Evolutionary conservation across 1,284 basidiomycete genomes (phyloP), one percentile per base, ranked within the genome.

Genomic region (Boletus austroedulis): DNA sequence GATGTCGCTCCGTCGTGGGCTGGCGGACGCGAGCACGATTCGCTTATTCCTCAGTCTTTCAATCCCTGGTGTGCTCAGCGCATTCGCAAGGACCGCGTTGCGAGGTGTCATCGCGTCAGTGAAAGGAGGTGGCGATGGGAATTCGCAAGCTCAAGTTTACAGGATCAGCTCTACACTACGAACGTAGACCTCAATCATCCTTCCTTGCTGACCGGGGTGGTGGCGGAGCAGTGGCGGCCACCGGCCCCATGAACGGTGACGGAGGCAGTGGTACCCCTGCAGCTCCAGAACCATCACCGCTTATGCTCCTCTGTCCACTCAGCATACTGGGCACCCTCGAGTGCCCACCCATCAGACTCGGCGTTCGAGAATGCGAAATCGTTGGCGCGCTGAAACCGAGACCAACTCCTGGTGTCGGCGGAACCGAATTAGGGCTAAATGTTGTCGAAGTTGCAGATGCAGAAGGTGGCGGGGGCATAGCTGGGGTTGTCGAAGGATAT

Each of bases 1-100:
- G 62, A 98, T 92, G 61, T 95, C 92, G 70, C 85, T 87, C 63
- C 96, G 80, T 58, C 95, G 80, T 1, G 94, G 90, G 64, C 91
- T 94, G 48, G 85, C 86, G 4, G 93, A 95, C 0, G 95, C 94
- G 2, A 98, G 81, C 2, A 96, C 78, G 56, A 96, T 81, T 6
- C 89, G 81, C 67, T 92, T 93, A 32, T 84, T 85, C 48, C 77
- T 74, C 0, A 96, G 82, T 68, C 86, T 89, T 62, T 86, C 77
- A 52, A 92, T 79, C n/a, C 82, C 83, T 9, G 86, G 92, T 23
- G 86, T 81, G 55, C 79, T 78, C 45, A 94, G 82, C 10, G 90
- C 92, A 69, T 86, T 82, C 2, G 84, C 75, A 41, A 94, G 85
- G 50, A 98, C 67, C 4, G 58, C 48, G 40, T 72, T 72, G 61